Conservation (phyloP, 192 early-diverging fungal genomes). For the Backusella circina region DNA sequence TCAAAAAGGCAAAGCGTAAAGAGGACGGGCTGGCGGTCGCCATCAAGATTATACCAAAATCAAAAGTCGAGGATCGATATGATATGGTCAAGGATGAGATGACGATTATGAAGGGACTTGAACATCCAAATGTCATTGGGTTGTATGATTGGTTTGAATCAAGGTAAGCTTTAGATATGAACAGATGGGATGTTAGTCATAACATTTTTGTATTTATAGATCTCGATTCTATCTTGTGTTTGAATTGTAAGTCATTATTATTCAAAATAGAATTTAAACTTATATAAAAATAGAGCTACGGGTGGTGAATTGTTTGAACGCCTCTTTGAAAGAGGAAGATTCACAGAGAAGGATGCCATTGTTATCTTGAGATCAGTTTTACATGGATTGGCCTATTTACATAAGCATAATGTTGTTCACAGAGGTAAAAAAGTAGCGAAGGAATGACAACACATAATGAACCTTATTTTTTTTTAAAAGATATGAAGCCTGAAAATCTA, state of each 20-base stretch:
- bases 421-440: constrained; percentile 45
- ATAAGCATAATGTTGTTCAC: constrained; percentile 84
- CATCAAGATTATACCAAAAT: constrained; percentile 90
- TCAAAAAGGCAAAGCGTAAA: constrained; percentile 58
- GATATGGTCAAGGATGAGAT: constrained; percentile 95
- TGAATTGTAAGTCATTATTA: constrained; percentile 49
- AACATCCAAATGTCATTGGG: constrained; percentile 87
- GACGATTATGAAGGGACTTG: constrained; percentile 74
- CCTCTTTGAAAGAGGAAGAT: constrained; percentile 71
- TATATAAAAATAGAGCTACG: constrained; percentile 38
- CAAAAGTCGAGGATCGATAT: constrained; percentile 71
- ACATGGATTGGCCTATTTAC: constrained; percentile 79
- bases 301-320: constrained; percentile 89
- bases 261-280: neutral
- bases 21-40: constrained; percentile 77
- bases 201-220: constrained; percentile 23
- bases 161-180: constrained; percentile 1
- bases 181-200: neutral
- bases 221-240: constrained; percentile 74
- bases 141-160: constrained; percentile 72
- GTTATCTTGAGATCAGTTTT: constrained; percentile 69
- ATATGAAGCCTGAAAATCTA: constrained; percentile 86
- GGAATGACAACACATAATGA: neutral
- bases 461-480: constrained; percentile 16
- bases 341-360: constrained; percentile 78